These are phyloP conservation scores for Pseudogymnoascus pannorum DNA, from an alignment of 2,329 filamentous ascomycete genomes.

Conservation along the genomic window DNA sequence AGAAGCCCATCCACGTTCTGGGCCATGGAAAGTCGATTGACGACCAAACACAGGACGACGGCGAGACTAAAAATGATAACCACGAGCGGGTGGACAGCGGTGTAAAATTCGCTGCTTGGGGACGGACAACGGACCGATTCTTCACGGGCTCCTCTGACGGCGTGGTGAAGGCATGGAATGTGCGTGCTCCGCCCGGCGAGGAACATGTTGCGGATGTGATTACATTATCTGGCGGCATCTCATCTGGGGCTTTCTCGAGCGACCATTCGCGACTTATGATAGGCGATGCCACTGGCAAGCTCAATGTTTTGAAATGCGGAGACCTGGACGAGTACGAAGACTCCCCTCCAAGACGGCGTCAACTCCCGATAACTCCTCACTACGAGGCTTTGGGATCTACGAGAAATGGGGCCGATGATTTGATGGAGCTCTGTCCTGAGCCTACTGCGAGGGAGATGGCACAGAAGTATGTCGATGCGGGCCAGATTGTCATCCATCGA, in stretches of 20 bases:
- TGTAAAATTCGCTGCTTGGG: slow-evolving; percentile 59
- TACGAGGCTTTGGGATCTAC: neutral
- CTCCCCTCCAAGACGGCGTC: slow-evolving; percentile 33
- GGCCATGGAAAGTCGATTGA: slow-evolving; percentile 39
- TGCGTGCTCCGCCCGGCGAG: slow-evolving; percentile 36
- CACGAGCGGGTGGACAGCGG: slow-evolving; percentile 51
- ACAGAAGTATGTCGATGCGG: slow-evolving; percentile 31
- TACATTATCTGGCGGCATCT: slow-evolving; percentile 48
- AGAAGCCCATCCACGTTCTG: slow-evolving; percentile 48
- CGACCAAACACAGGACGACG: slow-evolving; percentile 25
- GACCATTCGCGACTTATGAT: slow-evolving; percentile 48
- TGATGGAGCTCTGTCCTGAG: slow-evolving; percentile 10
- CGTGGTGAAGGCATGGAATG: slow-evolving; percentile 55
- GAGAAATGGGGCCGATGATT: neutral
- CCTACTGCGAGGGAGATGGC: slow-evolving; percentile 26
- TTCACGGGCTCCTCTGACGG: slow-evolving; percentile 60
- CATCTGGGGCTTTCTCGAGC: slow-evolving; percentile 50
- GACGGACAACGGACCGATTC: slow-evolving; percentile 46
- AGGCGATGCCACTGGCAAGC: slow-evolving; percentile 54
- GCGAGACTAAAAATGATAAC: slow-evolving; percentile 22
- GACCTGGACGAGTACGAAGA: slow-evolving; percentile 29
- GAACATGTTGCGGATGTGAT: slow-evolving; percentile 47
- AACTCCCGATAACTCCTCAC: slow-evolving; percentile 44
- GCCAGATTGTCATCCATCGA: slow-evolving; percentile 36
- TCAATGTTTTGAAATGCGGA: slow-evolving; percentile 48